Evolutionary conservation across 1,284 basidiomycete species (phyloP).

Genomic region (Ceratobasidium sp.): DNA sequence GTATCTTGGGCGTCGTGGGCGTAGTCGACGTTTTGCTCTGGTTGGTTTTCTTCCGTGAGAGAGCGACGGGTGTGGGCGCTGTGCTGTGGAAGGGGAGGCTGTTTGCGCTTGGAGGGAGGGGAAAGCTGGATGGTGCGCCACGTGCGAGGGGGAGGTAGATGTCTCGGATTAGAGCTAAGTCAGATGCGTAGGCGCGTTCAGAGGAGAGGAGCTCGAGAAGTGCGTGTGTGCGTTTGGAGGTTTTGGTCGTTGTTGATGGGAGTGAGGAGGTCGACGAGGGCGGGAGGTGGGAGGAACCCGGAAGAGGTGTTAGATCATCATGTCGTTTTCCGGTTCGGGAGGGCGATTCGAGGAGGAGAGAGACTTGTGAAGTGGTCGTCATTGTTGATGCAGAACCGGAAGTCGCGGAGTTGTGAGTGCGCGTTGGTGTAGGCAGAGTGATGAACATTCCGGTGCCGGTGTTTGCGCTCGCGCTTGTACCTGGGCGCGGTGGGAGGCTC

Average conservation of each 20-base stretch:
- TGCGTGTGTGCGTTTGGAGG: slow-evolving; percentile 83
- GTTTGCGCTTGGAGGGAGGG: slow-evolving; percentile 34
- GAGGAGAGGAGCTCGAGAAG: slow-evolving; percentile 86
- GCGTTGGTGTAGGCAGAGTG: not conserved
- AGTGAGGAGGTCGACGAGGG: slow-evolving; percentile 6
- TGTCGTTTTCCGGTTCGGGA: not conserved
- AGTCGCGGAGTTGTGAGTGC: not conserved
- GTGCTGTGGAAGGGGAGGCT: slow-evolving; percentile 28
- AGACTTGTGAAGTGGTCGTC: slow-evolving; percentile 21
- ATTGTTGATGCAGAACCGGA: slow-evolving; percentile 21
- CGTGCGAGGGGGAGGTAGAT: slow-evolving; percentile 84
- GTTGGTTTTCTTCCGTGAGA: not conserved
- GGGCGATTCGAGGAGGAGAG: slow-evolving; percentile 32
- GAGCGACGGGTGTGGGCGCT: not conserved
- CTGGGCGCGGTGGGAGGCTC: not conserved
- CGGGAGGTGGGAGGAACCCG: not conserved
- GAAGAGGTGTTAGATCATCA: not conserved
- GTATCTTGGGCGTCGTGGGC: slow-evolving; percentile 68
- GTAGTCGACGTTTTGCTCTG: slow-evolving; percentile 55
- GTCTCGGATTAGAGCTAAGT: slow-evolving; percentile 86
- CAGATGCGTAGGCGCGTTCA: slow-evolving; percentile 89
- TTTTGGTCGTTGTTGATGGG: slow-evolving; percentile 6
- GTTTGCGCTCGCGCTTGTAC: slow-evolving; percentile 25
- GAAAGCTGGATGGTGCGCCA: slow-evolving; percentile 59
- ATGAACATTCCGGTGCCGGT: not conserved